These are phyloP conservation scores for Monosporascus sp. DNA, from an alignment of 2,329 filamentous ascomycete genomes.

Conservation along the genomic window DNA sequence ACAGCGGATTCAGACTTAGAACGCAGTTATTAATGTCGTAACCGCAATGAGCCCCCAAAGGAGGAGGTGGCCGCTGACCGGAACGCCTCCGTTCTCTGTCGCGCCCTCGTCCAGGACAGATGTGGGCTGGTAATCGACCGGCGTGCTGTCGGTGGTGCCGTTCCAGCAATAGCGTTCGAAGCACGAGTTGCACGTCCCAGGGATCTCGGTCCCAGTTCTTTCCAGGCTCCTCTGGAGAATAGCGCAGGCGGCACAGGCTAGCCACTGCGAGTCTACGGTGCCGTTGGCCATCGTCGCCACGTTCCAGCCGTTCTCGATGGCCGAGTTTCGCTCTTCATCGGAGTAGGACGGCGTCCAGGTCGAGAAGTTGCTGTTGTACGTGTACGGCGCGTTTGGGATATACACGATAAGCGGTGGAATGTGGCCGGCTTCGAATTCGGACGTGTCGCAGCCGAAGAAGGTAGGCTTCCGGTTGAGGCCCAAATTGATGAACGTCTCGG, in stretches of 20 bases:
- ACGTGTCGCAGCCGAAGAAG: constrained; percentile 73
- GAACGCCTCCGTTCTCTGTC: too few relatives aligned
- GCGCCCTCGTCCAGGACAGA: constrained; percentile 8
- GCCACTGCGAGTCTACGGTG: constrained; percentile 70
- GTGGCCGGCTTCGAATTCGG: constrained; percentile 46
- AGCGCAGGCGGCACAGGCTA: constrained; percentile 81
- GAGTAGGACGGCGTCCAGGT: constrained; percentile 69
- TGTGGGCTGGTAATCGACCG: constrained; percentile 35
- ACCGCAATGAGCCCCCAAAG: too few relatives aligned
- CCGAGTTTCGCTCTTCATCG: constrained; percentile 63
- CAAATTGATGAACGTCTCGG: constrained; percentile 74
- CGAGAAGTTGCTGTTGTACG: constrained; percentile 69
- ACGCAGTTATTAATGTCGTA: too few relatives aligned
- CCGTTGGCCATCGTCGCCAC: constrained; percentile 78
- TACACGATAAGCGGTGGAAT: constrained; percentile 72
- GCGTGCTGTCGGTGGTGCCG: constrained; percentile 50
- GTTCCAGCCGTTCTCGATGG: constrained; percentile 84
- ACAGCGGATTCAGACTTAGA: too few relatives aligned
- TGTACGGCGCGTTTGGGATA: constrained; percentile 80
- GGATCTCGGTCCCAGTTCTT: constrained; percentile 64
- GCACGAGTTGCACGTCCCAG: constrained; percentile 68
- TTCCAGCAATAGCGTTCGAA: constrained; percentile 91
- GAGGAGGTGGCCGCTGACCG: too few relatives aligned
- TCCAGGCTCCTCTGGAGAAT: constrained; percentile 72
- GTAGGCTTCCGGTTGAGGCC: constrained; percentile 69